Base-by-base conservation (phyloP, 1,284 basidiomycete species). In the Leucoagaricus sp. region DNA sequence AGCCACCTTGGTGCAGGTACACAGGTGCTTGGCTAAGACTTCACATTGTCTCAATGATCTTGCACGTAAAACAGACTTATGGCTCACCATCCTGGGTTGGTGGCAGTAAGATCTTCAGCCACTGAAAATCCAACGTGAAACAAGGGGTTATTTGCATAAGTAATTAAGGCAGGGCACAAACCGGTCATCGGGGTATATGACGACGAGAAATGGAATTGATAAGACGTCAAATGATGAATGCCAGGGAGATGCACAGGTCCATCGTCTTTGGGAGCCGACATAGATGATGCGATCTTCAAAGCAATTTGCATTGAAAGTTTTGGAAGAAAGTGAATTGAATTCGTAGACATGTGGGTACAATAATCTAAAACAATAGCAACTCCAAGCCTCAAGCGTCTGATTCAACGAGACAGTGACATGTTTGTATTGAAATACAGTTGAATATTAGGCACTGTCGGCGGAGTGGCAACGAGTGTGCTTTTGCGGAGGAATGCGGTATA, bases 131-230 rank as follows among this genome's bases (percentile, higher is more conserved):
- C 28, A 1, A 12, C 36, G 28, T 50, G 49, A 50, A 41, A 38
- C 33, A 38, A 36, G 13, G 23, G 41, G n/a, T 26, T 17, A 47
- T 28, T 29, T 28, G 41, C 28, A 47, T 19, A 15, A 29, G 36
- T 38, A 5, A 6, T 9, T 28, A 31, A 25, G n/a, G 15, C 21
- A 23, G 21, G 41, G 13, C 7, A 8, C 33, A 19, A 15, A 40
- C 49, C 49, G 49, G 49, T 50, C 34, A 50, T 50, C 49, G 41
- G 49, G 38, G 10, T n/a, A 33, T 38, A 33, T 34, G 48, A 21
- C 33, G 33, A 49, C 48, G 31, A 49, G 21, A n/a, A 34, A 23
- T 46, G 44, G 44, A 17, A 49, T 28, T 50, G 26, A 19, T 41
- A 28, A 29, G 49, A 19, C 36, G 19, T 49, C 9, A 34, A 31